phyloP scores from a whole-genome alignment of 805 yeast species.

The Kuraishia molischiana region DNA sequence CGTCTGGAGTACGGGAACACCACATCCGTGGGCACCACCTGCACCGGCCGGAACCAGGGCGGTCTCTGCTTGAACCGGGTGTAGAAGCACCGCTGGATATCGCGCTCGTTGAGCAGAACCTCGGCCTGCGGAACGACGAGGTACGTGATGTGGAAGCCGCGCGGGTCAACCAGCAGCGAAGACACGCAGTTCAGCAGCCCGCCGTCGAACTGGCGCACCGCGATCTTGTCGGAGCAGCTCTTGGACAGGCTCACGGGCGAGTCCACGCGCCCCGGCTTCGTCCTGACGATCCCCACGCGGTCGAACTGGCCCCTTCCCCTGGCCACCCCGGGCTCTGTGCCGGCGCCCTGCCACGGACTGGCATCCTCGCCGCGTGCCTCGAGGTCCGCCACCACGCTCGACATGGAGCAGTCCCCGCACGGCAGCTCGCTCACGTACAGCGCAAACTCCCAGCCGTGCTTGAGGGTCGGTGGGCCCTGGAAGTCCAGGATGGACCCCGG shows the following conservation, averaged over 20 bases:
- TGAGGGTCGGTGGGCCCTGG: constrained; percentile 18
- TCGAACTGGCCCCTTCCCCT: constrained; percentile 61
- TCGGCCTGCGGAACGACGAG: constrained; percentile 35
- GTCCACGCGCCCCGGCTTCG: constrained; percentile 89
- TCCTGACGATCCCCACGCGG: constrained; percentile 59
- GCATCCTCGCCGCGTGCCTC: constrained; percentile 4
- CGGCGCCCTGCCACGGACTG: neutral
- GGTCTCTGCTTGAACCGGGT: constrained; percentile 8
- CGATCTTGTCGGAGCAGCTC: constrained; percentile 83
- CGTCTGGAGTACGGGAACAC: neutral
- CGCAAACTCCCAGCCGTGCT: constrained; percentile 33
- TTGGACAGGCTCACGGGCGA: constrained; percentile 65
- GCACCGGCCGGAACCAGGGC: neutral
- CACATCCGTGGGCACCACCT: neutral
- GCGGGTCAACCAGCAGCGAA: constrained; percentile 20
- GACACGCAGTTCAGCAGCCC: constrained; percentile 43
- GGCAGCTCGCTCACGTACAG: constrained; percentile 70
- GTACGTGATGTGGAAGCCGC: constrained; percentile 31
- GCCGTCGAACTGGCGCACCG: constrained; percentile 42
- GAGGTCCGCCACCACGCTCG: constrained; percentile 10
- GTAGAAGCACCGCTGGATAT: constrained; percentile 33
- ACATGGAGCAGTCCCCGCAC: constrained; percentile 85
- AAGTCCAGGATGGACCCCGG: neutral
- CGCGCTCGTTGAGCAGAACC: constrained; percentile 9
- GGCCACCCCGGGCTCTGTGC: constrained; percentile 4